Evolutionary conservation across 177 flowering plant species (phyloP).

Genomic region (Tripterygium wilfordii): DNA sequence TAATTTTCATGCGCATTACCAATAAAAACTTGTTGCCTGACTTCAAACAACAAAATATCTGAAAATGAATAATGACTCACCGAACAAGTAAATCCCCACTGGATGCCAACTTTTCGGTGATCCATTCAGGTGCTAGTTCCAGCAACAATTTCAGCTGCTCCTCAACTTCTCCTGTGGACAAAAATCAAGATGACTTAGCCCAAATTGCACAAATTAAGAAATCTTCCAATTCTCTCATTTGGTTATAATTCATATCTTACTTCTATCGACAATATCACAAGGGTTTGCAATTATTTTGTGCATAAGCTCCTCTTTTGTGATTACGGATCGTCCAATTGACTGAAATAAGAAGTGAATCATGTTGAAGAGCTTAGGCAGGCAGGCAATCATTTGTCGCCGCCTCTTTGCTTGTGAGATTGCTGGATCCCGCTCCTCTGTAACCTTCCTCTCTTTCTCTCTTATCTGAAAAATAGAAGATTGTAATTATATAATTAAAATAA

Average conservation of each 20-base stretch:
- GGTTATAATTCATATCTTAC: slow-evolving; percentile 31
- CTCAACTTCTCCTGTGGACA: slow-evolving; percentile 64
- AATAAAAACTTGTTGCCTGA: too few species aligned
- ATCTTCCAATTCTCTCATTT: not conserved
- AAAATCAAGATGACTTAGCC: slow-evolving; percentile 7
- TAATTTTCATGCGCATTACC: too few species aligned
- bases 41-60: too few species aligned
- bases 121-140: slow-evolving; percentile 81
- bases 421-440: slow-evolving; percentile 50
- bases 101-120: slow-evolving; percentile 43
- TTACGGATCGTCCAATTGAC: slow-evolving; percentile 44
- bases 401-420: slow-evolving; percentile 32
- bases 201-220: not conserved
- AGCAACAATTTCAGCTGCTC: slow-evolving; percentile 61
- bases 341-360: slow-evolving; percentile 60
- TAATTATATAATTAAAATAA: too few species aligned
- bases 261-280: slow-evolving; percentile 48
- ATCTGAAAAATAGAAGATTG: slow-evolving; percentile 40
- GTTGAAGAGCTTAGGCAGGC: slow-evolving; percentile 73
- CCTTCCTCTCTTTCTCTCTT: slow-evolving; percentile 52
- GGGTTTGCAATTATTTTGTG: slow-evolving; percentile 47
- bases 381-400: slow-evolving; percentile 30
- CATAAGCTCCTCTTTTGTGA: slow-evolving; percentile 75
- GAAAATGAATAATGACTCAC: slow-evolving; percentile 29
- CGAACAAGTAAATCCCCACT: slow-evolving; percentile 61